These are phyloP conservation scores for Beauveria scarabaeidicola DNA, from an alignment of 2,329 filamentous ascomycete species.

Conservation along the genomic window DNA sequence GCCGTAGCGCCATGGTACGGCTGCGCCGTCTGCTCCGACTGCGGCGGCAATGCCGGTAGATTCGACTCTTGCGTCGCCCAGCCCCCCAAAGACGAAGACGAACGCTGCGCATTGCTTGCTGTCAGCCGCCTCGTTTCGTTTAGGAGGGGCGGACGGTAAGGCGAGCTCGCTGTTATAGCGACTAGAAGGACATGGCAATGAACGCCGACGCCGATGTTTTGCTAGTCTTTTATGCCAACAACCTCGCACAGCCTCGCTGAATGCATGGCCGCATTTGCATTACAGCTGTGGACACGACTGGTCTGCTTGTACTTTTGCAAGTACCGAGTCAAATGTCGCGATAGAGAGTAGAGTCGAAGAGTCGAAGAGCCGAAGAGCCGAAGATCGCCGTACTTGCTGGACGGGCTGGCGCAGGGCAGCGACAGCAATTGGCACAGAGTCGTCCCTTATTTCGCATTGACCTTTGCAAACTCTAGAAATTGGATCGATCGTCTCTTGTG, in stretches of 20 bases:
- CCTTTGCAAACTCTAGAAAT: too few relatives aligned
- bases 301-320: not conserved
- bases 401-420: not conserved
- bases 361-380: not conserved
- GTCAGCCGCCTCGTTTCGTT: not conserved
- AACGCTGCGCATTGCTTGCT: not conserved
- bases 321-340: not conserved
- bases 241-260: not conserved
- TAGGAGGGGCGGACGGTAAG: too few relatives aligned
- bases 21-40: not conserved
- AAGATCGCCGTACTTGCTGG: not conserved
- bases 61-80: not conserved
- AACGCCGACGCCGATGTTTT: not conserved
- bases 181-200: too few relatives aligned
- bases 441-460: not conserved
- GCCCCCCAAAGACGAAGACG: not conserved
- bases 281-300: not conserved
- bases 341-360: not conserved
- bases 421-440: not conserved
- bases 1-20: slow-evolving; percentile 31
- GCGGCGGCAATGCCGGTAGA: not conserved
- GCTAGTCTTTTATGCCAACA: not conserved
- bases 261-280: too few relatives aligned
- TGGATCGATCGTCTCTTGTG: too few relatives aligned
- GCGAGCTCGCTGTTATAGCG: too few relatives aligned